Evolutionary conservation across 192 early-diverging fungal genomes (phyloP).

Genomic region (Rhizophagus sp.): DNA sequence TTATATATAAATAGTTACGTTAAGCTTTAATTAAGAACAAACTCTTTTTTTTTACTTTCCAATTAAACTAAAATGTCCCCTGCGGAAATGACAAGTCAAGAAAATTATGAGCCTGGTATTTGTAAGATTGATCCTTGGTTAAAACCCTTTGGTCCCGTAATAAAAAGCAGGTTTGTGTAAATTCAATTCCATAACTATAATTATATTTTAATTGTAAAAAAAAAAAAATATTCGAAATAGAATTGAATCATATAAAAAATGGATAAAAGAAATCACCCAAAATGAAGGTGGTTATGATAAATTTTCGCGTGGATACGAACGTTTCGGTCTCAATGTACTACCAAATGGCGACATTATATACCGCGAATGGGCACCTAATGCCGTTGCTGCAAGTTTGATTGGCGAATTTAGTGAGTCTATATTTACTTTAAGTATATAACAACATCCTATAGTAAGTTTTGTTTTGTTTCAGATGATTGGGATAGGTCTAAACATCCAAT

Average conservation of each 20-base stretch:
- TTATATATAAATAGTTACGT: background rate
- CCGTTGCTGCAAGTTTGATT: conserved; percentile 71
- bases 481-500: conserved; percentile 72
- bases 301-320: conserved; percentile 81
- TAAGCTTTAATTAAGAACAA: background rate
- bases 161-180: conserved; percentile 56
- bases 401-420: conserved; percentile 88
- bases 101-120: conserved; percentile 55
- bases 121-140: conserved; percentile 81
- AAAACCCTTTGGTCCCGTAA: conserved; percentile 60
- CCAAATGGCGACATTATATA: conserved; percentile 65
- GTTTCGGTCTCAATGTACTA: conserved; percentile 79
- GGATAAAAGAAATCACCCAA: conserved; percentile 67
- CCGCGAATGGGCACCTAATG: conserved; percentile 96
- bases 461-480: conserved; percentile 74
- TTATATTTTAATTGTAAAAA: background rate
- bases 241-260: conserved; percentile 63
- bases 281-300: conserved; percentile 80
- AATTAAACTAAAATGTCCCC: background rate
- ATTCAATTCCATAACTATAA: background rate
- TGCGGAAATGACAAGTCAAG: background rate
- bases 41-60: background rate
- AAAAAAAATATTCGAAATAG: conserved; percentile 27
- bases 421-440: background rate
- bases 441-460: background rate